Evolutionary conservation across 441 rosid species (phyloP).

Genomic region (Jatropha podagrica): DNA sequence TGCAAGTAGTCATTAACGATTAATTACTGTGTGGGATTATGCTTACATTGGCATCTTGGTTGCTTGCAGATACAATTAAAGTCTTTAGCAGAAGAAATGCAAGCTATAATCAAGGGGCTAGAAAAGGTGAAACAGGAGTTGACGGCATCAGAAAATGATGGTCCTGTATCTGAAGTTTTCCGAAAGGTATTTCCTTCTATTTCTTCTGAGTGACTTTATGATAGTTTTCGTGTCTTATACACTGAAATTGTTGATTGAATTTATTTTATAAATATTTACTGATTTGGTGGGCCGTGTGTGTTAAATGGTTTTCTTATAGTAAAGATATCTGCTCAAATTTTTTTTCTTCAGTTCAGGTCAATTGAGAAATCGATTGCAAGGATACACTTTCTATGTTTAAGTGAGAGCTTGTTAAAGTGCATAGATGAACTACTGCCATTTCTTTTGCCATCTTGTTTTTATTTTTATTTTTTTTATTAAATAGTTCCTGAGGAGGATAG

Average conservation of each 20-base stretch:
- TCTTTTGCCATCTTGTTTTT: background rate
- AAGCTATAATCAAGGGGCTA: constrained; percentile 93
- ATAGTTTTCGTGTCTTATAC: background rate
- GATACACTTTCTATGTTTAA: too few relatives aligned
- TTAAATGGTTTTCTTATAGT: background rate
- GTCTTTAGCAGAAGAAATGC: constrained; percentile 98
- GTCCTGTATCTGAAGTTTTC: constrained; percentile 95
- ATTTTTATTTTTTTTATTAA: background rate
- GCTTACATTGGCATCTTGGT: constrained; percentile 16
- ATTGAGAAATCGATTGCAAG: background rate
- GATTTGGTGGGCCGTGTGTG: background rate
- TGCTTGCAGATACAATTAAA: constrained; percentile 88
- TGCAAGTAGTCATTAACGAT: background rate
- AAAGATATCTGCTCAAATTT: background rate
- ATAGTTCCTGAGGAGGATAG: background rate
- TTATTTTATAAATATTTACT: background rate
- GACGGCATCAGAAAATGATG: constrained; percentile 83
- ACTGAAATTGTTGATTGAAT: background rate
- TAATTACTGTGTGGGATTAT: constrained; percentile 13
- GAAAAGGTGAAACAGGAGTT: constrained; percentile 94
- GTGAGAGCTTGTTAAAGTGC: background rate
- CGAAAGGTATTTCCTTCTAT: constrained; percentile 49
- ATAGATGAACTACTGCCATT: background rate
- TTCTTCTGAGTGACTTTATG: background rate
- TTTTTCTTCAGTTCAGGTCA: background rate